phyloP scores from a whole-genome alignment of 148 eudicot genomes.

The Camellia japonica region DNA sequence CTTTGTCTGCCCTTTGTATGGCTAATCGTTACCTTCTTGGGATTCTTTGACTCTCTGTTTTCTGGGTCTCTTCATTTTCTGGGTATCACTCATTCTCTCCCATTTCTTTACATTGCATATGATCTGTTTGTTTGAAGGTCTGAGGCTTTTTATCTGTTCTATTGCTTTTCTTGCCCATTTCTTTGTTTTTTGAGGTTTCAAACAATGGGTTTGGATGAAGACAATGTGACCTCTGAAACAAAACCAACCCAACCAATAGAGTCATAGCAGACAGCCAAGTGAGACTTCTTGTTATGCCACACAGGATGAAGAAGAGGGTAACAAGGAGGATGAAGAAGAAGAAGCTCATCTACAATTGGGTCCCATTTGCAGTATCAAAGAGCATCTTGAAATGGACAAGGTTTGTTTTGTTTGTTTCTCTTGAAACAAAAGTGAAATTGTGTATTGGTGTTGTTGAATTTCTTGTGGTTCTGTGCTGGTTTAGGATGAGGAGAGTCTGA shows the following conservation, averaged over 20 bases:
- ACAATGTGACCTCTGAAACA: conserved; percentile 13
- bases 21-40: no score
- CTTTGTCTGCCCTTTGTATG: no score
- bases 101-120: no score
- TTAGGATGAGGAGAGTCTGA: conserved; percentile 79
- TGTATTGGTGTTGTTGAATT: neutral
- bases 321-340: conserved; percentile 40
- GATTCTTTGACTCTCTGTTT: neutral
- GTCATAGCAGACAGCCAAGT: conserved; percentile 36
- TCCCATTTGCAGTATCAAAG: conserved; percentile 54
- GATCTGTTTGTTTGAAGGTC: neutral
- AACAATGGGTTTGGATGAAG: conserved; percentile 23
- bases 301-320: conserved; percentile 71
- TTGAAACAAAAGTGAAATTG: neutral
- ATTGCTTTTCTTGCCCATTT: neutral
- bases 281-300: conserved; percentile 41
- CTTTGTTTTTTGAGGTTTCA: neutral
- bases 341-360: conserved; percentile 62
- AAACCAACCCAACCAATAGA: conserved; percentile 16
- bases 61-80: no score
- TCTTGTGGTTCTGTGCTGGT: conserved; percentile 11
- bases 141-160: neutral
- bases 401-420: conserved; percentile 19
- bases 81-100: no score
- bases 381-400: conserved; percentile 79